Evolutionary conservation across 345 rosid species (phyloP).

Genomic region (Camelina neglecta): DNA sequence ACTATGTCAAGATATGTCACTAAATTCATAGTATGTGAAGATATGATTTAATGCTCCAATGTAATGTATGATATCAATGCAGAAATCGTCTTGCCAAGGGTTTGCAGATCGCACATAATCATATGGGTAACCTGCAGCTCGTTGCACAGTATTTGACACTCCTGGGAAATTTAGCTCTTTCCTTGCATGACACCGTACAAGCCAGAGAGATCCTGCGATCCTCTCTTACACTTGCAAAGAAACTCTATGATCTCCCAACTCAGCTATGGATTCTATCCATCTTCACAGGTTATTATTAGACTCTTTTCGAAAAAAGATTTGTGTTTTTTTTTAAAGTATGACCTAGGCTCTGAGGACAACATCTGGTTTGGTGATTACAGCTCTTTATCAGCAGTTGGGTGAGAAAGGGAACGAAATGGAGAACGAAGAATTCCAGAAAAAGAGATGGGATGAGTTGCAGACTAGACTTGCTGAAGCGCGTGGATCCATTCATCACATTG

Average conservation of each 20-base stretch:
- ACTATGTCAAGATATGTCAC: not conserved
- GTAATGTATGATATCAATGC: constrained; percentile 40
- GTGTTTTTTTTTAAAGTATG: not conserved
- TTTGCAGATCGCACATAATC: constrained; percentile 85
- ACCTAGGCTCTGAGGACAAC: constrained; percentile 16
- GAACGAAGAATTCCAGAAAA: constrained; percentile 78
- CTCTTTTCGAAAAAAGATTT: not conserved
- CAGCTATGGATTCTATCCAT: constrained; percentile 96
- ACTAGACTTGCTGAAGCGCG: constrained; percentile 84
- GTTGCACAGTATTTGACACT: constrained; percentile 90
- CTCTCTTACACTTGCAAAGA: constrained; percentile 86
- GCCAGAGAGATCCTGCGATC: constrained; percentile 96
- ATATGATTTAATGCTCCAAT: constrained; percentile 13
- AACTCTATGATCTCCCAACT: constrained; percentile 87
- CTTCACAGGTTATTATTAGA: constrained; percentile 62
- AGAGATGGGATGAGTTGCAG: constrained; percentile 81
- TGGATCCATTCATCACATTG: constrained; percentile 86
- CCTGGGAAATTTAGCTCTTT: constrained; percentile 91
- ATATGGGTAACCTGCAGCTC: constrained; percentile 97
- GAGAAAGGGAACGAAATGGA: constrained; percentile 91
- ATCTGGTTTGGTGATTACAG: constrained; percentile 46
- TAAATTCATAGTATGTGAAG: constrained; percentile 11
- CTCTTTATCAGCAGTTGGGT: constrained; percentile 70
- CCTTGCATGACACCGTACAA: constrained; percentile 87
- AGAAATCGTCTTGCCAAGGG: constrained; percentile 94